Base-by-base conservation (phyloP, 106 monocot species). In the Apostasia ramifera region DNA sequence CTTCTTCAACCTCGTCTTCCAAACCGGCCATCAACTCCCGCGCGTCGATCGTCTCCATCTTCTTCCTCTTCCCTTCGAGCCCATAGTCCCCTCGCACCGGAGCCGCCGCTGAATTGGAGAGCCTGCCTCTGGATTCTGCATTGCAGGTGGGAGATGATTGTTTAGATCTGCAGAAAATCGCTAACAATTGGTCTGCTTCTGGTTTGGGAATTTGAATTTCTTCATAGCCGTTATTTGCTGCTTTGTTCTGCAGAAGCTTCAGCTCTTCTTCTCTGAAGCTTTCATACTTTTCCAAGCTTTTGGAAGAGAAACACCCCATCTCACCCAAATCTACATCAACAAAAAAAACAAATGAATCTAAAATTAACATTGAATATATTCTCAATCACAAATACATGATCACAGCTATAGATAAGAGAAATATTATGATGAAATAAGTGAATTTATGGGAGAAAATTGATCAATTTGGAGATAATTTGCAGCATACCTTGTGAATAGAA, bases 221-320 rank as follows among this genome's bases (percentile, higher is more conserved):
- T 8, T 65, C 65, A 65, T 48, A 37, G 4, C 14, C 49, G 8
- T 10, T 65, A 26, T 26, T 26, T 26, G 26, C 26, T 26, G 26
- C 13, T 48, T 15, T 65, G 47, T 48, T 65, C 48, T 37, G 1
- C 37, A 37, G 43, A 37, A 8, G 65, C 37, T 10, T 37, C 2
- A 12, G 26, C 2, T 47, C 9, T 15, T 65, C 65, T 65, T 37
- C 62, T 62, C 44, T 62, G 44, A 41, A 5, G 44, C 44, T 45
- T 44, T 8, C 43, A 0, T 12, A 62, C 44, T 62, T 65, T 49
- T 9, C 26, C 7, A 48, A 48, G 65, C 8, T 37, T 48, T 65
- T 65, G 49, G 65, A 65, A 65, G 47, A 14, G 26, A 41, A 7
- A 37, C 65, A 65, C 26, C 65, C 65, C 65, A 65, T 65, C 65